Evolutionary conservation across 345 rosid species (phyloP).

Genomic region (Salix brachista): DNA sequence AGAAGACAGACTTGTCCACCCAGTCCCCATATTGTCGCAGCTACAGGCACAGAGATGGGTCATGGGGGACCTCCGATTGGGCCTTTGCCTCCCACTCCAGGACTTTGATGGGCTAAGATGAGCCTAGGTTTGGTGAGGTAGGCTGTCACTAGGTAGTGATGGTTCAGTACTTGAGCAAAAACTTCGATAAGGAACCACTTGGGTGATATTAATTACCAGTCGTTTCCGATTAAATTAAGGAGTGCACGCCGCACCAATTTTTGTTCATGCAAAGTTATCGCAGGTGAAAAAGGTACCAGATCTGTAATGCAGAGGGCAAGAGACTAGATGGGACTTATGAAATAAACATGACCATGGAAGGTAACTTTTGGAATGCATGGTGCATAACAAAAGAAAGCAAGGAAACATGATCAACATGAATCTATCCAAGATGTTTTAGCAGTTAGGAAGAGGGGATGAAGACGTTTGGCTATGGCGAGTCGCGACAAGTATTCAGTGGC

Average conservation of each 20-base stretch:
- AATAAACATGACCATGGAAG: slow-evolving; percentile 16
- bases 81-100: slow-evolving; percentile 8
- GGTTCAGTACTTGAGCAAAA: neutral
- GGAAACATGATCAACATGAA: neutral
- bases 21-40: slow-evolving; percentile 1
- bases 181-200: neutral
- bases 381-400: slow-evolving; percentile 18
- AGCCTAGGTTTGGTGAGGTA: neutral
- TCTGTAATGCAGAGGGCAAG: neutral
- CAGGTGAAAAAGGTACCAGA: neutral
- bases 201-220: neutral
- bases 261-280: neutral
- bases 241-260: neutral
- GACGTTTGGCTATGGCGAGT: neutral
- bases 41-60: slow-evolving; percentile 6
- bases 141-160: neutral
- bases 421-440: neutral
- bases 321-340: slow-evolving; percentile 4
- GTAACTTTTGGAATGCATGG: slow-evolving; percentile 17
- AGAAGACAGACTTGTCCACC: neutral
- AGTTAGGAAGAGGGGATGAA: neutral
- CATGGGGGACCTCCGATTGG: neutral
- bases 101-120: slow-evolving; percentile 6
- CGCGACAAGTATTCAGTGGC: neutral
- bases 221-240: no score